Evolutionary conservation across 2,329 filamentous ascomycete species (phyloP).

Genomic region (Mycosphaerella sp.): DNA sequence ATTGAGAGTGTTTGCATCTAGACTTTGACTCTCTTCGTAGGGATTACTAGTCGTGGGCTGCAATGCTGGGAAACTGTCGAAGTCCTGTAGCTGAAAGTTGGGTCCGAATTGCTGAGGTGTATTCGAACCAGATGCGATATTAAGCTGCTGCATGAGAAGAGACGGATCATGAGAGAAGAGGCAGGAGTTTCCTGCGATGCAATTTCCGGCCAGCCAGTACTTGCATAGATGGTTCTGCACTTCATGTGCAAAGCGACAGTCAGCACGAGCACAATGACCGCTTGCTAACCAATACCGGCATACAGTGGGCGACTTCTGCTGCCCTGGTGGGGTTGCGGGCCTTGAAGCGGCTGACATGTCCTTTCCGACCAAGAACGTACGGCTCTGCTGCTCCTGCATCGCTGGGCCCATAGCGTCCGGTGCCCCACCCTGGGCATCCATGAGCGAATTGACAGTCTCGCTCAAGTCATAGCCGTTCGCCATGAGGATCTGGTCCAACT

Average conservation of each 20-base stretch:
- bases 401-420: conserved; percentile 29
- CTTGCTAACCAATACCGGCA: conserved; percentile 97
- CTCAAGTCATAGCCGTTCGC: conserved; percentile 88
- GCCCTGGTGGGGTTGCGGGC: conserved; percentile 68
- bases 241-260: conserved; percentile 96
- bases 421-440: conserved; percentile 61
- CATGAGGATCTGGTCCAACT: conserved; percentile 86
- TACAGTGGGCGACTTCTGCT: conserved; percentile 77
- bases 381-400: conserved; percentile 44
- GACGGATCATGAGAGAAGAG: conserved; percentile 96
- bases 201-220: conserved; percentile 97
- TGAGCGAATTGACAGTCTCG: conserved; percentile 81
- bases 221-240: conserved; percentile 96
- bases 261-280: conserved; percentile 89
- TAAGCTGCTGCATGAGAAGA: conserved; percentile 74
- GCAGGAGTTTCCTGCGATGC: conserved; percentile 85
- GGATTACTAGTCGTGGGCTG: conserved; percentile 43
- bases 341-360: conserved; percentile 69
- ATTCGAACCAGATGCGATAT: conserved; percentile 58
- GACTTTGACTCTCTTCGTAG: conserved; percentile 33
- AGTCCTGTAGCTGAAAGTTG: conserved; percentile 74
- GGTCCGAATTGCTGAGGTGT: conserved; percentile 59
- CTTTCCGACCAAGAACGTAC: conserved; percentile 72
- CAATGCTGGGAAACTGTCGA: conserved; percentile 77
- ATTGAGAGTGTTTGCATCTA: conserved; percentile 40